Base-by-base conservation (phyloP, 139 green algal species). In the Closterium sp. region DNA sequence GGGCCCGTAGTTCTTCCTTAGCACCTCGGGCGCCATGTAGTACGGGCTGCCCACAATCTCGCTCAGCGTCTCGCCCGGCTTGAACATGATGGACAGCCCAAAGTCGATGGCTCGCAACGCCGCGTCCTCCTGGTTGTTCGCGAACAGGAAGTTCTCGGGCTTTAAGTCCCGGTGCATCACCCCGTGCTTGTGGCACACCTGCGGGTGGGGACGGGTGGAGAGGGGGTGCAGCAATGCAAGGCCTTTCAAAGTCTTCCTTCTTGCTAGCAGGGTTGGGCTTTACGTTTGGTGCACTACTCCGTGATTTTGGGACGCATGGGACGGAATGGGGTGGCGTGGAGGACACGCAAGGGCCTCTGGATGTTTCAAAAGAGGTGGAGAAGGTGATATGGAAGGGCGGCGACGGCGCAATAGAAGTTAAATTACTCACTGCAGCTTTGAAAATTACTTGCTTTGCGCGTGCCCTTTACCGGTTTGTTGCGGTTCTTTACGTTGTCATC, bases 61-160 rank as follows among this genome's bases (percentile, higher is more conserved):
- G 34, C 28, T 96, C 91, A 98, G 98, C 21, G 95, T 91, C 93
- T 99, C 95, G 4, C 96, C 96, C 96, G 5, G 91, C 86, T 93
- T 93, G 88, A 93, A 93, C 38, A 93, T 88, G 42, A 94, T 86
- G 11, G 89, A 94, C 7, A 91, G 70, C 1, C 91, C 89, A 85
- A 94, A 94, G 88, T 93, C 91, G 21, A 97, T 99, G 86, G 97
- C 96, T 95, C 98, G 99, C 85, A 99, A 95, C 90, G 95, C 89
- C 0, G 97, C 92, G 19, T 97, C 87, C 2, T 96, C 91, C 0
- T 89, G 84, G 88, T 97, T 97, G 94, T 85, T 96, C 3, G 96
- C 97, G 30, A 99, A 96, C 92, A 99, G 94, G 94, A 99, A 99
- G 95, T 99, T 99, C 94, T 99, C 98, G 42, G 96, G 97, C 94